These are phyloP conservation scores for Botryobasidium botryosum DNA, from an alignment of 768 basidiomycete species.

Conservation along the genomic window DNA sequence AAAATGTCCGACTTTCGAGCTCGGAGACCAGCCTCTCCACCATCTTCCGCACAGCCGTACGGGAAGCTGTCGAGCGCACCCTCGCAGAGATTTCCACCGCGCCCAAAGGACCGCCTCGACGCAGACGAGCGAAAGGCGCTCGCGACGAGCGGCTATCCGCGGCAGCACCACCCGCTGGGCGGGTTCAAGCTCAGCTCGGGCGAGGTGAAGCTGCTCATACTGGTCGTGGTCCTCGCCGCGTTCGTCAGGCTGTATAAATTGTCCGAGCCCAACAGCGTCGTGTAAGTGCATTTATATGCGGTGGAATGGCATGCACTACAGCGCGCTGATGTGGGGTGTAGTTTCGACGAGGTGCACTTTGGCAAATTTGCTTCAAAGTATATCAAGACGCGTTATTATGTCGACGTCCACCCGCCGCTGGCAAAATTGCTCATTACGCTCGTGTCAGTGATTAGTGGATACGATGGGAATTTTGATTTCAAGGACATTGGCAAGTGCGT, in stretches of 20 bases:
- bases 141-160: slow-evolving; percentile 6
- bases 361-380: slow-evolving; percentile 93
- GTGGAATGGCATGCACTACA: not conserved
- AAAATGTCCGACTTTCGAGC: no score
- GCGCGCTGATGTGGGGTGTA: slow-evolving; percentile 20
- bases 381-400: slow-evolving; percentile 79
- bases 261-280: slow-evolving; percentile 76
- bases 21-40: no score
- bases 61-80: no score
- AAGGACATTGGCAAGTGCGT: slow-evolving; percentile 89
- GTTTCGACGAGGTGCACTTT: slow-evolving; percentile 98
- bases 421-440: slow-evolving; percentile 92
- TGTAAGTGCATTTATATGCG: slow-evolving; percentile 55
- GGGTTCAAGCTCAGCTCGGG: slow-evolving; percentile 47
- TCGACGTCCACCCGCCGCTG: slow-evolving; percentile 93
- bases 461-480: slow-evolving; percentile 88
- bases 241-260: slow-evolving; percentile 78
- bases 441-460: slow-evolving; percentile 73
- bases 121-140: slow-evolving; percentile 39
- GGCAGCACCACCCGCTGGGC: slow-evolving; percentile 20
- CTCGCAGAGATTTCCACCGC: slow-evolving; percentile 46
- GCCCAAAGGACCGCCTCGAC: slow-evolving; percentile 47
- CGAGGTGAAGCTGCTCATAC: slow-evolving; percentile 59
- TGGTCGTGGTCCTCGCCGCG: slow-evolving; percentile 49
- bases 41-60: no score